A percentile compares a stretch with the other conserved stretches of the same genome.
Evolutionary conservation across 805 yeast species (phyloP).

Genomic region (Naumovozyma baii): DNA sequence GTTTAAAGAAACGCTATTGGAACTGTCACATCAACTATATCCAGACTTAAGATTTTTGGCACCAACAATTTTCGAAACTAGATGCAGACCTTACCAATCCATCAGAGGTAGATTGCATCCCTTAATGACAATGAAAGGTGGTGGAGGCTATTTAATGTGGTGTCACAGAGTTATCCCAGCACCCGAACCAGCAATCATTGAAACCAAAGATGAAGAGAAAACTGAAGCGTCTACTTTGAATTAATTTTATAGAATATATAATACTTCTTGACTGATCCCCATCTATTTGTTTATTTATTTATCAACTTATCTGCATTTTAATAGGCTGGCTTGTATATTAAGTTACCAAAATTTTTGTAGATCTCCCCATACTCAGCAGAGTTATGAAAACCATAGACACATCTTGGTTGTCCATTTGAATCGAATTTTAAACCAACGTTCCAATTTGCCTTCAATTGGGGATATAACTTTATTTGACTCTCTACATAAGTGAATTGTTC

Average conservation of each 20-base stretch:
- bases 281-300: too few species aligned
- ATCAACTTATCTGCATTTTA: too few species aligned
- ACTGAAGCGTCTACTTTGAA: too few species aligned
- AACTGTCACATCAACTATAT: constrained; percentile 54
- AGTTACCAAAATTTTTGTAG: constrained; percentile 7
- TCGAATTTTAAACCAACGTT: constrained; percentile 40
- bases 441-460: constrained; percentile 36
- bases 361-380: constrained; percentile 8
- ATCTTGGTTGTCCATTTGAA: constrained; percentile 42
- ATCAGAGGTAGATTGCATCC: constrained; percentile 94
- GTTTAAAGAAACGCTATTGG: constrained; percentile 69
- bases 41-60: constrained; percentile 66
- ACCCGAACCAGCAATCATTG: constrained; percentile 10
- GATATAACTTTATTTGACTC: constrained; percentile 7
- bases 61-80: constrained; percentile 72
- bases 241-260: too few species aligned
- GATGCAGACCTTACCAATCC: constrained; percentile 83
- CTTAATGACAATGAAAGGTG: constrained; percentile 83
- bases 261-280: too few species aligned
- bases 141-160: constrained; percentile 79
- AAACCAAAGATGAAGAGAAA: background rate
- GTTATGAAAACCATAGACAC: constrained; percentile 53
- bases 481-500: constrained; percentile 44
- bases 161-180: constrained; percentile 71
- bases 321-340: constrained; percentile 1